A percentile compares a stretch with the other conserved stretches of the same genome.
Evolutionary conservation across 1,284 basidiomycete species (phyloP).

Genomic region (Rhodotorula sp.): DNA sequence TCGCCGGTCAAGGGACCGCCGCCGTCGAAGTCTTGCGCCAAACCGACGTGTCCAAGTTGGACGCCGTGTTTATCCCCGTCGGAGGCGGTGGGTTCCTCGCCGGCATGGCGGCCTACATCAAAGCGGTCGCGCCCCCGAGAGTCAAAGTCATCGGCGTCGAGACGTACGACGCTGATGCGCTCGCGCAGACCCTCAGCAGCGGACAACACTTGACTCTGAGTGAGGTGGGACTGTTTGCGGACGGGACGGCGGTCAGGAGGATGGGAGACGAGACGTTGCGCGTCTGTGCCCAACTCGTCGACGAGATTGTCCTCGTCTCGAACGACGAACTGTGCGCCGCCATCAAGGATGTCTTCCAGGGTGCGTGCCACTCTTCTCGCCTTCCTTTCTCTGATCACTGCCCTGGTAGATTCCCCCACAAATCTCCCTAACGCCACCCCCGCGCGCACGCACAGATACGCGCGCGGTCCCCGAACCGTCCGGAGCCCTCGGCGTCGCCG

Average conservation of each 20-base stretch:
- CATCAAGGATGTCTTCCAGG: constrained; percentile 98
- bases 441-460: constrained; percentile 62
- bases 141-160: constrained; percentile 89
- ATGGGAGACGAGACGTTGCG: constrained; percentile 95
- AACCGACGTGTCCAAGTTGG: constrained; percentile 68
- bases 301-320: constrained; percentile 78
- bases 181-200: constrained; percentile 72
- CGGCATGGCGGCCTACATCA: constrained; percentile 89
- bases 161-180: constrained; percentile 91
- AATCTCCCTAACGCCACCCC: no score
- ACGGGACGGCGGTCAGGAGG: constrained; percentile 97
- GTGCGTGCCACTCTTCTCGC: constrained; percentile 51
- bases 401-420: no score
- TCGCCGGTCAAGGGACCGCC: constrained; percentile 95
- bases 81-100: constrained; percentile 91
- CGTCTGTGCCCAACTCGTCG: constrained; percentile 80
- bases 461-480: constrained; percentile 93
- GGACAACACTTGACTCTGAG: constrained; percentile 77
- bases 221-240: constrained; percentile 94
- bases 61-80: constrained; percentile 83
- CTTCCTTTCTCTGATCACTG: no score
- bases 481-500: constrained; percentile 90
- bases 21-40: constrained; percentile 94
- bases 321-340: constrained; percentile 98
- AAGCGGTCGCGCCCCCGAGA: constrained; percentile 81